Conservation (phyloP, 495 filamentous ascomycete species). For the Hypoxylon lienhwacheense region DNA sequence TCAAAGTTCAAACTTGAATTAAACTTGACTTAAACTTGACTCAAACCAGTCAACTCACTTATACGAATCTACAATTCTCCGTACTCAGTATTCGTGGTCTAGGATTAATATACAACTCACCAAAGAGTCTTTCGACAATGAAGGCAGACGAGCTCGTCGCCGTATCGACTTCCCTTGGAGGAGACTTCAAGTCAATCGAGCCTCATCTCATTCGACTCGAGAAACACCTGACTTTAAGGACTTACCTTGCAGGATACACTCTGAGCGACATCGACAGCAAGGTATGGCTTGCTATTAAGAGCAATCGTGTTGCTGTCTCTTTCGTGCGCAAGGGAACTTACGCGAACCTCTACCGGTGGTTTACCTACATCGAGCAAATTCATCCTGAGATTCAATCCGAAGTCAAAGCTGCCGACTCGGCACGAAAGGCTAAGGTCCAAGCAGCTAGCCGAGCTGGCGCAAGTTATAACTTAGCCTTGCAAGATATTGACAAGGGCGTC, state of each 20-base stretch:
- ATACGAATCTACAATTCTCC: not conserved
- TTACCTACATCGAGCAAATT: constrained; percentile 77
- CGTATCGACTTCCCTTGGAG: constrained; percentile 54
- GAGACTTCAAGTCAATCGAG: constrained; percentile 81
- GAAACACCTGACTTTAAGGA: constrained; percentile 81
- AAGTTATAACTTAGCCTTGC: constrained; percentile 87
- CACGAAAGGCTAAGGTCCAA: constrained; percentile 68
- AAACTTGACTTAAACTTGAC: too few relatives aligned
- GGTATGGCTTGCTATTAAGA: constrained; percentile 82
- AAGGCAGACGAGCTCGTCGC: constrained; percentile 54
- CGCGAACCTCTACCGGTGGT: constrained; percentile 84
- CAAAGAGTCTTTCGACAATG: constrained; percentile 39
- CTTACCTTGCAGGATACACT: constrained; percentile 80
- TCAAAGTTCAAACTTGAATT: too few relatives aligned
- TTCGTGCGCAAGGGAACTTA: constrained; percentile 78
- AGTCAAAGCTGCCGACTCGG: constrained; percentile 60
- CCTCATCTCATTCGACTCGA: constrained; percentile 75
- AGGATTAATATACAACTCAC: not conserved
- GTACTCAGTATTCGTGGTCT: not conserved
- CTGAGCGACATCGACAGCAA: constrained; percentile 77
- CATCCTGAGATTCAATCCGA: constrained; percentile 67
- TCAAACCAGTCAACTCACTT: constrained; percentile 10
- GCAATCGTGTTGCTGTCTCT: constrained; percentile 80
- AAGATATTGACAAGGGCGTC: constrained; percentile 86
- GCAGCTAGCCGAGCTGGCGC: constrained; percentile 79